Base-by-base conservation (phyloP, 2,329 filamentous ascomycete species). In the Fusarium nisikadoi region DNA sequence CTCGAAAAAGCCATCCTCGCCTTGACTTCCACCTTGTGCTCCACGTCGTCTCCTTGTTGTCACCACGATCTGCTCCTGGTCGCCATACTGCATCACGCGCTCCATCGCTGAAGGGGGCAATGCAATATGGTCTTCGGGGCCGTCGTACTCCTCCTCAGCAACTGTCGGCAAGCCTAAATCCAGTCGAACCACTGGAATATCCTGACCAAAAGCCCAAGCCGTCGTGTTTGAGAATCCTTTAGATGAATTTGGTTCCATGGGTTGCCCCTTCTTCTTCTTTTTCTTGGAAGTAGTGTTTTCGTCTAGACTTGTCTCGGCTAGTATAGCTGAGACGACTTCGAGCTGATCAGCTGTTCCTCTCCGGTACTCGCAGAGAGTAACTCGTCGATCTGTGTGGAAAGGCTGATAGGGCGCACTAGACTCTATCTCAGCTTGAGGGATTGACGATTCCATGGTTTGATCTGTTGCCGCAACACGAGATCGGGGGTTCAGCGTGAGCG, bases 361-460 rank as follows among this genome's bases (percentile, higher is more conserved):
- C 39, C 78, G 81, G 78, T 92, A 93, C 45, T 94, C 88, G 73
- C 91, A 93, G 33, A 98, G 85, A n/a, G 87, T 89, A 47, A 98
- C 93, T 6, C 95, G 90, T 60, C 90, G 89, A 78, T 98, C 95
- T 0, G 95, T 96, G 80, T 98, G 95, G 84, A 98, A 98, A 2
- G 96, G 95, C 77, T 97, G 95, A 76, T 97, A 98, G 5, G 95
- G 94, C 8, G 95, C 93, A 78, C 95, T 98, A 3, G 95, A 97
- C 79, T 99, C 96, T 72, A 97, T 97, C 84, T 98, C 95, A 10
- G 94, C 94, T 72, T 91, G 89, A 2, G 90, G 90, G 62, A 89
- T 95, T 79, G 84, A 92, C 79, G 83, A 93, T 81, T 85, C 92
- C 79, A 84, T 87, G 61, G 81, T 84, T 76, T 80, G 83, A 76